Base-by-base conservation (phyloP, 1,284 basidiomycete species). In the Cutaneotrichosporon spelunceum region DNA sequence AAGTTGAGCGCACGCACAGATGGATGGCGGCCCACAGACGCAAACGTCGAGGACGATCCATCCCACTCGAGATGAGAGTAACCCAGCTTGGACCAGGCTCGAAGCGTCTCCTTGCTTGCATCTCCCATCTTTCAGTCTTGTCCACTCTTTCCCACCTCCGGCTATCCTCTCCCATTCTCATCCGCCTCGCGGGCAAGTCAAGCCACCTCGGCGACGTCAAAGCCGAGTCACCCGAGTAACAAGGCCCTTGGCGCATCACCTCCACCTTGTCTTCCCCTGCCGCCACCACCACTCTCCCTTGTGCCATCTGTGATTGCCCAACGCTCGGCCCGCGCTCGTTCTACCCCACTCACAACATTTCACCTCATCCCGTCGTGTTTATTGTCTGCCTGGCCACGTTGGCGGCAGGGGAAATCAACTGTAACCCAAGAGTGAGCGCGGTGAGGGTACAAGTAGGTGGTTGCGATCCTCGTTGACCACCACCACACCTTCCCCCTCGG, bases 301-400 rank as follows among this genome's bases (percentile, higher is more conserved):
- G 24, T 45, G 21, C 29, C 50, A 30, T 34, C 50, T 19, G 16
- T 33, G 29, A 21, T 19, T 30, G 29, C 50, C 33, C 29, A 11
- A 19, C 50, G 29, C 50, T 34, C 50, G 50, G 19, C 50, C 50
- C 50, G 10, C 50, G 21, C 48, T 50, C 27, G 23, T 29, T 19
- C 49, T 10, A 6, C 47, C 21, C 26, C 47, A 27, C 23, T 23
- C 26, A n/a, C 45, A n/a, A 47, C 14, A 26, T 21, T 21, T 3
- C 21, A 47, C 14, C 45, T 16, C 19, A 7, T 26, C 45, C 23
- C 10, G 23, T 47, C 45, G 48, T 50, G 48, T 50, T 50, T 26
- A 48, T 23, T 42, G 39, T 42, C 26, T 24, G 26, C 49, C 19
- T 27, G 11, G 49, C 33, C 26, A 52, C 49, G 26, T 48, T 24